phyloP scores from a whole-genome alignment of 129 eudicot genomes.

The Sambucus nigra region DNA sequence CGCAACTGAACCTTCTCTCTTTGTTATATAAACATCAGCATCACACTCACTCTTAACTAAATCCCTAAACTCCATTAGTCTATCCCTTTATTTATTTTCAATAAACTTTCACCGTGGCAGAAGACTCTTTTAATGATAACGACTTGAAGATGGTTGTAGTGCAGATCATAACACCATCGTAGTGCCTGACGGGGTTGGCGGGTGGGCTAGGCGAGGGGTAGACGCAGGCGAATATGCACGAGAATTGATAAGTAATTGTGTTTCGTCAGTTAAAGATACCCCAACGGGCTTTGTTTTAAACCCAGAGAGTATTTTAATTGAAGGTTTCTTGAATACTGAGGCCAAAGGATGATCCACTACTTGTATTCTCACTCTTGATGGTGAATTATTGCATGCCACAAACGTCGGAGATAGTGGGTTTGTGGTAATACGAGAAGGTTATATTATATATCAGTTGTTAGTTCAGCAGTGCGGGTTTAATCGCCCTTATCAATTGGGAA shows the following conservation, averaged over 20 bases:
- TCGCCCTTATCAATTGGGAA: constrained; percentile 5
- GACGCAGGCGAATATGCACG: constrained; percentile 10
- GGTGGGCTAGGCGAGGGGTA: not conserved
- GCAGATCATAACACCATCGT: too few relatives aligned
- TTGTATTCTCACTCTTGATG: constrained; percentile 1
- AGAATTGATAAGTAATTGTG: not conserved
- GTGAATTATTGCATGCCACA: not conserved
- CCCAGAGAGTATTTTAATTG: not conserved
- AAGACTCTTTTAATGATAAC: too few relatives aligned
- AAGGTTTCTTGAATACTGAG: not conserved
- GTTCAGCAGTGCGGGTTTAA: constrained; percentile 3
- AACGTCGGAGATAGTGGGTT: constrained; percentile 16
- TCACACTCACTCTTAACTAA: too few relatives aligned
- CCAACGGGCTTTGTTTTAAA: not conserved
- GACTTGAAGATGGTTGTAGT: too few relatives aligned
- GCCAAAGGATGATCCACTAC: constrained; percentile 9
- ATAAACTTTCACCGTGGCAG: too few relatives aligned
- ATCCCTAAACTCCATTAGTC: too few relatives aligned
- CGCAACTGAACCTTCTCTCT: too few relatives aligned
- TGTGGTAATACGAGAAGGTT: constrained; percentile 3
- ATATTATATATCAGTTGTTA: not conserved
- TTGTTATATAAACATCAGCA: too few relatives aligned
- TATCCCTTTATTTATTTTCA: too few relatives aligned
- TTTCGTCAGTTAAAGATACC: not conserved
- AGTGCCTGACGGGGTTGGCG: constrained; percentile 12